Conservation (phyloP, 225 moss, liverwort and hornwort species). For the Climacium dendroides region DNA sequence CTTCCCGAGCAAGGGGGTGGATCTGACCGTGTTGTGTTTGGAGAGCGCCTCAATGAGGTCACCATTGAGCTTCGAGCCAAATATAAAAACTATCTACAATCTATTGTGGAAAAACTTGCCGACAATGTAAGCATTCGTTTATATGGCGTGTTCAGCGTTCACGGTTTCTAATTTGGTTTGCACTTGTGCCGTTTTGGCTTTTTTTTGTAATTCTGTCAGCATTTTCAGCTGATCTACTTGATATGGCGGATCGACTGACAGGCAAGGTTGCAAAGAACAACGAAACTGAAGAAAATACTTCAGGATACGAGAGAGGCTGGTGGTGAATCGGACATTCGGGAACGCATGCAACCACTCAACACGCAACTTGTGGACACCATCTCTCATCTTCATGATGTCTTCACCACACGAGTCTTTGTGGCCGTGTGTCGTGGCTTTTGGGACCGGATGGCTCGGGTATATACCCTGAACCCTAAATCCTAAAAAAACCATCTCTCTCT, state of each 20-base stretch:
- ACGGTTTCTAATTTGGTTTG: background rate
- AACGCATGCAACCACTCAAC: conserved; percentile 91
- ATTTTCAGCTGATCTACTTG: background rate
- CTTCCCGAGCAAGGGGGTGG: conserved; percentile 63
- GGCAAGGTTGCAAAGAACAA: conserved; percentile 79
- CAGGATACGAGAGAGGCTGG: conserved; percentile 97
- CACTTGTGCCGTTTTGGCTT: background rate
- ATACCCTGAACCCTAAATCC: background rate
- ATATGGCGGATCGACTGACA: background rate
- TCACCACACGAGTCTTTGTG: conserved; percentile 87
- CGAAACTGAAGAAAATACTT: conserved; percentile 86
- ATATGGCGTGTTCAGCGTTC: background rate
- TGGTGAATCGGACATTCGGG: conserved; percentile 82
- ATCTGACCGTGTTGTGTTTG: conserved; percentile 51
- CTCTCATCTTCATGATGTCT: conserved; percentile 89
- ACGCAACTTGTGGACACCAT: conserved; percentile 88
- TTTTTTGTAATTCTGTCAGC: background rate
- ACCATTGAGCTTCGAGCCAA: conserved; percentile 95
- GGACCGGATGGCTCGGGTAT: conserved; percentile 97
- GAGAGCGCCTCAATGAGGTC: conserved; percentile 90
- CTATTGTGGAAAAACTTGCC: conserved; percentile 94
- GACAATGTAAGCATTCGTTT: conserved; percentile 51
- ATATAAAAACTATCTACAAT: conserved; percentile 84
- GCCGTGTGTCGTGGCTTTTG: conserved; percentile 92
- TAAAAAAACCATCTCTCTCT: too few species aligned